Base-by-base conservation (phyloP, 768 basidiomycete species). In the Boletus huronensis region DNA sequence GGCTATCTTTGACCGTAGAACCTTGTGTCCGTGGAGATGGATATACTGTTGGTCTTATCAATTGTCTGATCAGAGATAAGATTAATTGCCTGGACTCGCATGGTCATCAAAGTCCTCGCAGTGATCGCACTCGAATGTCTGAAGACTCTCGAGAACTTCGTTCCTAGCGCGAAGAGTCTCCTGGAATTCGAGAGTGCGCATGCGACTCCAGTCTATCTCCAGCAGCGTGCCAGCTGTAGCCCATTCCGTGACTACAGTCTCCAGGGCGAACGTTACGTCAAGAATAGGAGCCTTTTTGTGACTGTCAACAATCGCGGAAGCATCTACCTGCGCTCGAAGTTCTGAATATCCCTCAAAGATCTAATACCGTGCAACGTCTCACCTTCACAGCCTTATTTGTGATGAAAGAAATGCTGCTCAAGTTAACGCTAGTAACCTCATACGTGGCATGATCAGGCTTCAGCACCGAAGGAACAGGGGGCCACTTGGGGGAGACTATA, bases 131-230 rank as follows among this genome's bases (percentile, higher is more conserved):
- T 64, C 69, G 41, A 72, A 74, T 5, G 52, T 73, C 14, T 70
- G 59, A 29, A 89, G 64, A 26, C 72, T 72, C 55, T 77, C 68
- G 2, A 73, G 66, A 6, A 87, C 66, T 11, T 70, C 71, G 48
- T 85, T 75, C 54, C 94, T 77, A 38, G 76, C 64, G 54, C 82
- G 81, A 48, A 98, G 66, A 21, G 78, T 73, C 58, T 98, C 96
- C 69, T 98, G 93, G 68, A 98, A 97, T 50, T 98, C 94, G 8
- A 99, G 71, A n/a, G 83, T 77, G 42, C 88, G 82, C 68, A 93
- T 80, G 48, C 87, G 82, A 52, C 75, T 76, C 95, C 94, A 98
- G 51, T 92, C 91, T 5, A 86, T 81, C 68, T 99, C 97, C 2
- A 82, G 80, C 14, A 93, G 72, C 3, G 60, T 61, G 8, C 71